phyloP scores from a whole-genome alignment of 768 basidiomycete genomes.

The Coprinellus micaceus region DNA sequence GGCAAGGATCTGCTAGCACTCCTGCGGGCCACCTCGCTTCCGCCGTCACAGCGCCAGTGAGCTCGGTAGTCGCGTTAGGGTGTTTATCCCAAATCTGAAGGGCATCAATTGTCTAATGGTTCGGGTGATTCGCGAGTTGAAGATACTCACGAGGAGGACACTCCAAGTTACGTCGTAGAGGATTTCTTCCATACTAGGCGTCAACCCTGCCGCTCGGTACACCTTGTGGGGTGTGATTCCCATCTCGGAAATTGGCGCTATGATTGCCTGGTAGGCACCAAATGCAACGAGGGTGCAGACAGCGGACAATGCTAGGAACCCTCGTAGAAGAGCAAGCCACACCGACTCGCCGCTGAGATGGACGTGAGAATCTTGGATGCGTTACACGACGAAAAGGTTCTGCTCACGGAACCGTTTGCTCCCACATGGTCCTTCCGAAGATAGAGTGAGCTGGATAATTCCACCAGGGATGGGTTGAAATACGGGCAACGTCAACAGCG shows the following conservation, averaged over 20 bases:
- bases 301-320: background rate
- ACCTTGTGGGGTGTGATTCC: background rate
- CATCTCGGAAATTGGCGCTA: background rate
- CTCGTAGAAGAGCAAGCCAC: background rate
- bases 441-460: background rate
- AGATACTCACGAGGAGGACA: background rate
- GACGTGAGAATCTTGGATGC: background rate
- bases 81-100: background rate
- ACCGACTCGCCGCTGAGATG: background rate
- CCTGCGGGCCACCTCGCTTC: too few relatives aligned
- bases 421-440: background rate
- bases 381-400: background rate
- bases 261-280: background rate
- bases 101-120: background rate
- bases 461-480: background rate
- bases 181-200: background rate
- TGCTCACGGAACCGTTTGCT: background rate
- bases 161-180: background rate
- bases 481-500: background rate
- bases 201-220: background rate
- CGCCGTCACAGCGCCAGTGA: too few relatives aligned
- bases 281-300: background rate
- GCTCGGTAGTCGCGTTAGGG: too few relatives aligned
- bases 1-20: too few relatives aligned
- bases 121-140: background rate